Conservation (phyloP, 129 eudicot species). For the Kitagawia praeruptora region DNA sequence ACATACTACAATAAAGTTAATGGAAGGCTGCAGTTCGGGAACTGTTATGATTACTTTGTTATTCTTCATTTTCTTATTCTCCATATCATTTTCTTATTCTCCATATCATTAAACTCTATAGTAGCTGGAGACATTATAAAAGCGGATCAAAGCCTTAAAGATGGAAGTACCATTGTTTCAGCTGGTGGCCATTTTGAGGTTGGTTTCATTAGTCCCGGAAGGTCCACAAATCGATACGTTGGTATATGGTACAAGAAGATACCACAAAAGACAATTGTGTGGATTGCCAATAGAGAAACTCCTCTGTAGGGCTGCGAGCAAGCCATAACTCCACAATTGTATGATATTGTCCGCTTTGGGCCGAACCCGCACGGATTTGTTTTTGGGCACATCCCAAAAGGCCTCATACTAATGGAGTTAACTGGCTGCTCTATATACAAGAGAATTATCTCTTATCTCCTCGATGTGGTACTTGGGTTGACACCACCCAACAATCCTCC, state of each 20-base stretch:
- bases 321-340: too few species aligned
- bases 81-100: background rate
- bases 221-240: conserved; percentile 4
- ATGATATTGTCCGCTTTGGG: too few species aligned
- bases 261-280: conserved; percentile 12
- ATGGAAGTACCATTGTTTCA: conserved; percentile 15
- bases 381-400: too few species aligned
- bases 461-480: too few species aligned
- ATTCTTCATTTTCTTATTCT: background rate
- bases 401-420: too few species aligned
- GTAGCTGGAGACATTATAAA: conserved; percentile 1
- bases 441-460: too few species aligned
- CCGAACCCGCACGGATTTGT: too few species aligned
- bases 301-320: too few species aligned
- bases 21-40: background rate
- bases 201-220: conserved; percentile 7
- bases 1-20: background rate
- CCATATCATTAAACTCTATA: background rate
- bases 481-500: too few species aligned
- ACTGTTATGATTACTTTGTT: background rate
- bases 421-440: too few species aligned
- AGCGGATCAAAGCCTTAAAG: conserved; percentile 11
- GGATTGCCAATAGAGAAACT: conserved; percentile 26
- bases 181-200: background rate
- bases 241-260: conserved; percentile 8